Conservation (phyloP, 2,329 filamentous ascomycete species). For the Botrytis porri region DNA sequence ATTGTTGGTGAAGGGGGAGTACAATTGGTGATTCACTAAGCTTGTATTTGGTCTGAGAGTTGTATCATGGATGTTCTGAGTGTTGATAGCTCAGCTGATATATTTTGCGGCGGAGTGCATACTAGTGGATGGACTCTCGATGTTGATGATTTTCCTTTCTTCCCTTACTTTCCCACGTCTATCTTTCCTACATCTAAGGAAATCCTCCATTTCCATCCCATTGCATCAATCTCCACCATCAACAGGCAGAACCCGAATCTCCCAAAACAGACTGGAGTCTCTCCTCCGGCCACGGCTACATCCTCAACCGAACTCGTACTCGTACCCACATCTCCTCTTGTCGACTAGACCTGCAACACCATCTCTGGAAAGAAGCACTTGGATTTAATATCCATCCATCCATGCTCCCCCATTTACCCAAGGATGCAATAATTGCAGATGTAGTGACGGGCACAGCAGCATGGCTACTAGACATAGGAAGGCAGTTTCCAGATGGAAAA, state of each 20-base stretch:
- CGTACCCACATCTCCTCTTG: neutral
- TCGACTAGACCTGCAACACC: conserved; percentile 9
- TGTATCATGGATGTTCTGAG: neutral
- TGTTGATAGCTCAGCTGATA: neutral
- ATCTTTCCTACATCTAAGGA: neutral
- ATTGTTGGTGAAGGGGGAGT: neutral
- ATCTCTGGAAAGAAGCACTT: conserved; percentile 12
- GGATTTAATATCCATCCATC: conserved; percentile 1
- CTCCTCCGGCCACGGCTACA: neutral
- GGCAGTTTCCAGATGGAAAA: neutral
- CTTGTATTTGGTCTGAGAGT: neutral
- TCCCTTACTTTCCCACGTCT: neutral
- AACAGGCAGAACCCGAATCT: neutral
- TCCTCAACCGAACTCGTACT: neutral
- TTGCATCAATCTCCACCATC: neutral
- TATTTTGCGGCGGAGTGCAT: neutral
- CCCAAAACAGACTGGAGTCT: conserved; percentile 8
- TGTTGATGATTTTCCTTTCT: neutral
- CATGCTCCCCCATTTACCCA: neutral
- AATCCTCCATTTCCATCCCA: neutral
- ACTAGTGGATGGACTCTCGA: neutral
- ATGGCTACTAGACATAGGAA: conserved; percentile 10
- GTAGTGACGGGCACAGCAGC: conserved; percentile 5
- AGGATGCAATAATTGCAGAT: neutral
- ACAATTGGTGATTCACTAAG: neutral